Conservation (phyloP, 768 basidiomycete genomes). For the Mycena belliarum region DNA sequence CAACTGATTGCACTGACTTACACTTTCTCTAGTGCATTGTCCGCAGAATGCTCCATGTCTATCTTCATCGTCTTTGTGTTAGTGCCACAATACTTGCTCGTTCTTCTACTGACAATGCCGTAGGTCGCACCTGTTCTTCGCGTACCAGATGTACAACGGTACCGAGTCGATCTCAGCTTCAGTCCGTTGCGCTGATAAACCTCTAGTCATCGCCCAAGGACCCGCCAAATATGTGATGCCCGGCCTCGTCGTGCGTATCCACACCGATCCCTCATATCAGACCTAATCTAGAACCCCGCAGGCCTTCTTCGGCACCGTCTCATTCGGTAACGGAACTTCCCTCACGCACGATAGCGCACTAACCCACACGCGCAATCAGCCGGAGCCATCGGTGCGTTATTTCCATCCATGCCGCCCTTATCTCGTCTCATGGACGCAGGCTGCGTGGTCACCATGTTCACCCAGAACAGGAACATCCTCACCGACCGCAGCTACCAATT, state of each 20-base stretch:
- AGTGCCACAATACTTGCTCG: neutral
- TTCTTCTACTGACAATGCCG: too few species aligned
- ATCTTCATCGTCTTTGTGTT: conserved; percentile 10
- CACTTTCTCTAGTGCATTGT: neutral
- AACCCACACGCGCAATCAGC: neutral
- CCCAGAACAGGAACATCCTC: neutral
- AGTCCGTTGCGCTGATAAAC: too few species aligned
- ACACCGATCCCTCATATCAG: neutral
- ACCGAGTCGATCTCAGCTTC: neutral
- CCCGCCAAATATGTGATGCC: neutral
- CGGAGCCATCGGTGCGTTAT: neutral
- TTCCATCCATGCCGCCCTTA: neutral
- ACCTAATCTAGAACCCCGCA: neutral
- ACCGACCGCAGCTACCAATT: conserved; percentile 4
- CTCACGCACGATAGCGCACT: neutral
- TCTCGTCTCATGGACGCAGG: neutral
- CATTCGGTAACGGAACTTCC: neutral
- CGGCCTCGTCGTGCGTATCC: neutral
- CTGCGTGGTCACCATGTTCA: conserved; percentile 4
- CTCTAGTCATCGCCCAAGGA: neutral
- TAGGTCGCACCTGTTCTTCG: conserved; percentile 17
- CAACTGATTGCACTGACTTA: neutral
- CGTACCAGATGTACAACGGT: conserved; percentile 7
- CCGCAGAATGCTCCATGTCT: conserved; percentile 10
- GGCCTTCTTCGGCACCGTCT: neutral